These are phyloP conservation scores for Hanseniaspora sp. DNA, from an alignment of 1,139 yeast genomes.

Conservation along the genomic window DNA sequence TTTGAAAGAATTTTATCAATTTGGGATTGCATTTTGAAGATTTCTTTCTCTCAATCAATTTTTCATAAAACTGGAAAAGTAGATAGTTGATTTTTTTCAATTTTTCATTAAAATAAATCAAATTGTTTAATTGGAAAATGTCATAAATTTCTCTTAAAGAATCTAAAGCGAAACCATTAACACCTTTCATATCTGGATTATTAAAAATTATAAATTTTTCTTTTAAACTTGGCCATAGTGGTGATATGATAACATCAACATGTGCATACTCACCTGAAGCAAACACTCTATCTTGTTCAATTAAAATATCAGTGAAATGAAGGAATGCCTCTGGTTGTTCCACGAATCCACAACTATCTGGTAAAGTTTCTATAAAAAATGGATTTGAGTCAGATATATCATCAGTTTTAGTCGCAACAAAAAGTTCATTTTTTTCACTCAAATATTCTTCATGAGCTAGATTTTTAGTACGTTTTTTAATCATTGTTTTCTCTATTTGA, in stretches of 20 bases:
- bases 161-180: constrained; percentile 38
- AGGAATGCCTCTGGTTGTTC: neutral
- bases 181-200: constrained; percentile 17
- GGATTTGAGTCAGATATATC: neutral
- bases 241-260: neutral
- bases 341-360: neutral
- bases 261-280: neutral
- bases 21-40: constrained; percentile 30
- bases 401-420: neutral
- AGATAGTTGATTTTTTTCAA: constrained; percentile 27
- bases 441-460: neutral
- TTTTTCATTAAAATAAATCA: constrained; percentile 37
- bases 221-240: constrained; percentile 9
- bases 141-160: constrained; percentile 65
- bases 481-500: neutral
- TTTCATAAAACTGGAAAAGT: constrained; percentile 25
- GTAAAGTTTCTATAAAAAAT: neutral
- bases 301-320: constrained; percentile 22
- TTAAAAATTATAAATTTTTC: constrained; percentile 18
- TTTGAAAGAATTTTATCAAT: constrained; percentile 33
- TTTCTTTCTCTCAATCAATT: constrained; percentile 28
- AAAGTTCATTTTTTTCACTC: neutral
- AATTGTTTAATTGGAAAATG: constrained; percentile 41
- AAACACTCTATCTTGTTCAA: constrained; percentile 26
- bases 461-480: no score